Percentiles rank a stretch among this genome's conserved stretches.
These are phyloP conservation scores for Raphanus sativus DNA, from an alignment of 345 rosid species.

Conservation along the genomic window DNA sequence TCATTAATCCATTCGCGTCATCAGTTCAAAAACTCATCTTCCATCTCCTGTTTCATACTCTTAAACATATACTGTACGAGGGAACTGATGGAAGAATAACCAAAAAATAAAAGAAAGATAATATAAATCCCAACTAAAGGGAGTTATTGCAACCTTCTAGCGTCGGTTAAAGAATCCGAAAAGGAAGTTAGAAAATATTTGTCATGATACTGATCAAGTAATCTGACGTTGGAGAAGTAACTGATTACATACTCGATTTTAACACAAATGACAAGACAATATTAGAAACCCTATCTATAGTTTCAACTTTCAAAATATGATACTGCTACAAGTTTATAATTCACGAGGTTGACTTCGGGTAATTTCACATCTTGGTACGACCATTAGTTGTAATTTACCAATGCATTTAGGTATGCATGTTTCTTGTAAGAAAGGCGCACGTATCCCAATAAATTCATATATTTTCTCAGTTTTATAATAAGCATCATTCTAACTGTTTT, in stretches of 20 bases:
- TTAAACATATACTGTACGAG: neutral
- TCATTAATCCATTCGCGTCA: neutral
- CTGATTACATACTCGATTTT: neutral
- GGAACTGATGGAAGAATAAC: neutral
- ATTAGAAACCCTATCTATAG: neutral
- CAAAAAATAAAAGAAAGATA: no score
- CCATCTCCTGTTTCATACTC: neutral
- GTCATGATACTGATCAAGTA: no score
- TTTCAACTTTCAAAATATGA: neutral
- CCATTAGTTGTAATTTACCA: conserved; percentile 11
- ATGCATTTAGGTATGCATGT: neutral
- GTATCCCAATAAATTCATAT: neutral
- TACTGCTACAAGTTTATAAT: neutral
- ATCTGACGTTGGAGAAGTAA: neutral
- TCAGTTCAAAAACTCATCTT: neutral
- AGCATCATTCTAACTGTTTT: no score
- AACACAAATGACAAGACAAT: neutral
- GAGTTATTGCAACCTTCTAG: no score
- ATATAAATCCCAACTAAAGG: no score
- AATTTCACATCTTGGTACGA: conserved; percentile 4
- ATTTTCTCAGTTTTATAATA: no score
- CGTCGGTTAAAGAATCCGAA: no score
- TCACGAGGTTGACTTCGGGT: neutral
- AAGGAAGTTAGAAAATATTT: no score
- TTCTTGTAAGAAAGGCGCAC: conserved; percentile 1